Conservation (phyloP, 352 stramenopile genomes). For the Thalassiosira mediterranea region DNA sequence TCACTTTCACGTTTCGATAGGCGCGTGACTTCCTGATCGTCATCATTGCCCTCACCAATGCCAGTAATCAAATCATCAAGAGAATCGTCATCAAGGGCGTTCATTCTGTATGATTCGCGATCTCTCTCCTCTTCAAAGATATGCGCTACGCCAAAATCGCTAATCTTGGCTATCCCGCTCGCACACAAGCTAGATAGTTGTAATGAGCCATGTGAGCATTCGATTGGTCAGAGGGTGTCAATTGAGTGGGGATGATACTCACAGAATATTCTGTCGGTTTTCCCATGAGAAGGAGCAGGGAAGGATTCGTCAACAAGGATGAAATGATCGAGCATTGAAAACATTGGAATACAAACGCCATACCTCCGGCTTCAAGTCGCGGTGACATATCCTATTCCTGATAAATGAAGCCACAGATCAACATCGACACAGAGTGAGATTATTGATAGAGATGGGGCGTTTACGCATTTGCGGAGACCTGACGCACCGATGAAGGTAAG, state of each 20-base stretch:
- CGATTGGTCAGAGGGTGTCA: slow-evolving; percentile 3
- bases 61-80: slow-evolving; percentile 26
- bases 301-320: no score
- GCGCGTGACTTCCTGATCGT: slow-evolving; percentile 6
- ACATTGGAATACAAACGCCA: background rate
- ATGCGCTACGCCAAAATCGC: slow-evolving; percentile 87
- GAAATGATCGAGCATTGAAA: no score
- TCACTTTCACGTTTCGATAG: slow-evolving; percentile 68
- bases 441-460: no score
- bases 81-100: slow-evolving; percentile 8
- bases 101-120: slow-evolving; percentile 10
- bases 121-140: slow-evolving; percentile 83
- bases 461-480: no score
- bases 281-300: no score
- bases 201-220: background rate
- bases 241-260: no score
- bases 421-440: background rate
- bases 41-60: slow-evolving; percentile 3
- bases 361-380: slow-evolving; percentile 94
- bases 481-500: slow-evolving; percentile 89
- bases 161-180: slow-evolving; percentile 90
- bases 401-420: slow-evolving; percentile 7
- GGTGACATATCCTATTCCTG: slow-evolving; percentile 81
- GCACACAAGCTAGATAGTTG: slow-evolving; percentile 21
- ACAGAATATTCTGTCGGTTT: no score